Base-by-base conservation (phyloP, 176 grass and related monocot species). In the Oryza rufipogon region DNA sequence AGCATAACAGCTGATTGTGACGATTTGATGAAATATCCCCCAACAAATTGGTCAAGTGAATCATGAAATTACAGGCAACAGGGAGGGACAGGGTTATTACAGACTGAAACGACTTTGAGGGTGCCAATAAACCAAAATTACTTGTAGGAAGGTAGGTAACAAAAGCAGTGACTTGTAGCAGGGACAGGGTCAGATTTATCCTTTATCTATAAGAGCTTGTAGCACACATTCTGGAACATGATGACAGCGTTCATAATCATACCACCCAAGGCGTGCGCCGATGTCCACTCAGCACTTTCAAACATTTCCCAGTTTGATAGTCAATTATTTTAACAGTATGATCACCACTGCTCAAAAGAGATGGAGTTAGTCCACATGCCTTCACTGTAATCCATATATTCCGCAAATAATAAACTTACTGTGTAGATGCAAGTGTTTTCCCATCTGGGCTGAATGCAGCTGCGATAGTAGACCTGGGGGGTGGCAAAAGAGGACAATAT, bases 311-410 rank as follows among this genome's bases (percentile, higher is more conserved):
- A 64, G 82, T 99, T 86, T 92, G 91, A 79, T 93, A 94, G 81
- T 99, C 91, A 73, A 99, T 94, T 89, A 99, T 93, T 91, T 99
- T 99, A 47, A 99, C 97, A 44, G 97, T 99, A 82, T 99, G 97
- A 66, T 99, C 97, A 61, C 97, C 97, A 86, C 97, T 99, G 88
- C 58, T n/a, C 19, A 45, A 76, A 86, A 84, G 8, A 92, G 73
- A 83, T 73, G 60, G 46, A 84, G 73, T 89, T 68, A 90, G 84
- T 88, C 15, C 64, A 76, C 41, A 58, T 16, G 7, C 80, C 71
- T 80, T 70, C 9, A 70, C 17, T 87, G 70, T 42, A 75, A 30
- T 70, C 46, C 46, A 49, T 87, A 78, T 69, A 75, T 80, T 69
- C 68, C 75, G 30, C 56, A 63, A 67, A 49, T 49, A 74, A 75